Evolutionary conservation across 1,284 basidiomycete species (phyloP).

Genomic region (Dichomitus squalens): DNA sequence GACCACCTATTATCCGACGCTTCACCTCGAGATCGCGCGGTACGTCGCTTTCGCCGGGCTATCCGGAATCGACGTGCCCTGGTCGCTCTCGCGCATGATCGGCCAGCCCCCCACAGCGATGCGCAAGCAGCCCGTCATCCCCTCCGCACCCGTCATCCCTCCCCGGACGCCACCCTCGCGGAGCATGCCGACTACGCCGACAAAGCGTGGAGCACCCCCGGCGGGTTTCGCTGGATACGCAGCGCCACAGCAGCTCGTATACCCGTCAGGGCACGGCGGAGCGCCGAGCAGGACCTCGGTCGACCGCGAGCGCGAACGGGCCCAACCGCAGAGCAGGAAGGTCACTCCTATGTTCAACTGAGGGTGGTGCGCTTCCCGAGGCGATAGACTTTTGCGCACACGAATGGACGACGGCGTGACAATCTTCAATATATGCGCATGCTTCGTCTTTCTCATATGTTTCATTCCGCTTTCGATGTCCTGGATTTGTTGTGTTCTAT

Average conservation of each 20-base stretch:
- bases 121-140: slow-evolving; percentile 35
- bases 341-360: slow-evolving; percentile 25
- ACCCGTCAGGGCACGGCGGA: slow-evolving; percentile 1
- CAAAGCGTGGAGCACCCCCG: slow-evolving; percentile 11
- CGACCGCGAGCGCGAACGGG: slow-evolving; percentile 2
- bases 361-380: background rate
- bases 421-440: slow-evolving; percentile 2
- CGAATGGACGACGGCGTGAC: slow-evolving; percentile 1
- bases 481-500: background rate
- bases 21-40: slow-evolving; percentile 89
- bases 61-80: slow-evolving; percentile 76
- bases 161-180: slow-evolving; percentile 9
- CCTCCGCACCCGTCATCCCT: background rate
- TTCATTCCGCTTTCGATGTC: background rate
- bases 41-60: slow-evolving; percentile 70
- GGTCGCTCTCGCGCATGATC: slow-evolving; percentile 70
- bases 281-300: background rate
- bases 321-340: slow-evolving; percentile 16
- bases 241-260: slow-evolving; percentile 5
- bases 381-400: slow-evolving; percentile 1
- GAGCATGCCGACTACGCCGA: slow-evolving; percentile 21
- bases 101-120: slow-evolving; percentile 66
- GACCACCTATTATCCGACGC: slow-evolving; percentile 86
- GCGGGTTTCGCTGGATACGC: slow-evolving; percentile 12
- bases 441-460: background rate